Percentiles rank a stretch among this genome's conserved stretches.
Conservation (phyloP, 2,329 filamentous ascomycete species). For the Cyphellophora attinorum region DNA sequence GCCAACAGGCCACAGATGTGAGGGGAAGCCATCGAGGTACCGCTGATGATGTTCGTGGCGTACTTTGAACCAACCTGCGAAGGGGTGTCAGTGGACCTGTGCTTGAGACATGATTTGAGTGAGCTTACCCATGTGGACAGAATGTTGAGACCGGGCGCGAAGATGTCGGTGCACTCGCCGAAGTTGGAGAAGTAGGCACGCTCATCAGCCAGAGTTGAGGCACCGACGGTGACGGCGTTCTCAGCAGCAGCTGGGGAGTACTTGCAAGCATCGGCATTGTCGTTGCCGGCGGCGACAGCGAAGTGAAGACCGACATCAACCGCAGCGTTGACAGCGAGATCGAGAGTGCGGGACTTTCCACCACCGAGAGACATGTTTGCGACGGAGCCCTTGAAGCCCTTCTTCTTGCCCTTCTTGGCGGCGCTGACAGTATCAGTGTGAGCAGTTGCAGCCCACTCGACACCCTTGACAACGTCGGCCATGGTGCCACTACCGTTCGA, state of each 20-base stretch:
- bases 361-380: constrained; percentile 99
- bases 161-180: constrained; percentile 92
- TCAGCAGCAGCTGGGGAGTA: constrained; percentile 92
- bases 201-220: constrained; percentile 84
- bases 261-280: constrained; percentile 98
- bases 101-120: too few relatives aligned
- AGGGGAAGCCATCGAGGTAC: constrained; percentile 97
- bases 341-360: constrained; percentile 88
- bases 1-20: constrained; percentile 93
- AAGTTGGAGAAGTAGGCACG: constrained; percentile 99
- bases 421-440: constrained; percentile 67
- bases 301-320: constrained; percentile 92
- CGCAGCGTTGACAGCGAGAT: constrained; percentile 86
- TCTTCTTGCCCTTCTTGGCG: constrained; percentile 77
- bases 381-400: constrained; percentile 97
- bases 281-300: constrained; percentile 94
- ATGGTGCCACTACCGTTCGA: constrained; percentile 97
- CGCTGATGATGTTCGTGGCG: constrained; percentile 97
- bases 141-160: constrained; percentile 93
- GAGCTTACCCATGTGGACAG: constrained; percentile 97
- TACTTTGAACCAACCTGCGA: constrained; percentile 94
- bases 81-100: too few relatives aligned
- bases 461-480: constrained; percentile 97
- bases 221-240: constrained; percentile 91
- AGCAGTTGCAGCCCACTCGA: constrained; percentile 80